A percentile compares a stretch with the other conserved stretches of the same genome.
Evolutionary conservation across 1,284 basidiomycete species (phyloP).

Genomic region (Neonothopanus nambi): DNA sequence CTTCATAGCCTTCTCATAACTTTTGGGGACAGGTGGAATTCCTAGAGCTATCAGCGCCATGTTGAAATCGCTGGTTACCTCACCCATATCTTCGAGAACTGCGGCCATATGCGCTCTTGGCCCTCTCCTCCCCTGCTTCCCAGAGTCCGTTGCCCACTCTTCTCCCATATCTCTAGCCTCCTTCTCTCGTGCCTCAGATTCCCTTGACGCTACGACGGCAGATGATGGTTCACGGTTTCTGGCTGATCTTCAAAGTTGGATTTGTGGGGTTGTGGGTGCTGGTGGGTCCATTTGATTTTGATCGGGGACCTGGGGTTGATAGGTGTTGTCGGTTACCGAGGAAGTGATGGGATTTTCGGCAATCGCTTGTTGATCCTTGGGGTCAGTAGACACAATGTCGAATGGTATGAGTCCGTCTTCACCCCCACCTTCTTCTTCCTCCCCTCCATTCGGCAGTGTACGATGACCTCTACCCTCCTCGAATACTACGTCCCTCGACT

Average conservation of each 20-base stretch:
- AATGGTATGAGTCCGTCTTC: no score
- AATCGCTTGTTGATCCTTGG: no score
- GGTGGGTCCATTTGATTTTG: no score
- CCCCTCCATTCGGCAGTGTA: slow-evolving; percentile 12
- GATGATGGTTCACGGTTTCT: no score
- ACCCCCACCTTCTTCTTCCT: slow-evolving; percentile 1
- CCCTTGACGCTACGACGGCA: not conserved
- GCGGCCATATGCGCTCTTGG: slow-evolving; percentile 1
- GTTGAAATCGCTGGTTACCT: slow-evolving; percentile 5
- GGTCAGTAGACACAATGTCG: no score
- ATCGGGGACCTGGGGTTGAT: no score
- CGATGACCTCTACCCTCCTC: slow-evolving; percentile 22
- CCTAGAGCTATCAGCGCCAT: not conserved
- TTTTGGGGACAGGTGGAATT: slow-evolving; percentile 11
- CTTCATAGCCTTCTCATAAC: slow-evolving; percentile 19
- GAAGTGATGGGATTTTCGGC: no score
- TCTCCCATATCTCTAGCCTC: no score
- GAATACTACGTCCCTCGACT: slow-evolving; percentile 26
- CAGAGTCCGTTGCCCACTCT: no score
- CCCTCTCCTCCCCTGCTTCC: not conserved
- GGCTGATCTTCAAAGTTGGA: no score
- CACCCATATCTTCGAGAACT: not conserved
- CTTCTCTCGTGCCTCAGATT: not conserved
- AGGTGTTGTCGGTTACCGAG: no score
- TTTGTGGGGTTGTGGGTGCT: no score